Base-by-base conservation (phyloP, 2,329 filamentous ascomycete species). In the Alternaria novae-zelandiae region DNA sequence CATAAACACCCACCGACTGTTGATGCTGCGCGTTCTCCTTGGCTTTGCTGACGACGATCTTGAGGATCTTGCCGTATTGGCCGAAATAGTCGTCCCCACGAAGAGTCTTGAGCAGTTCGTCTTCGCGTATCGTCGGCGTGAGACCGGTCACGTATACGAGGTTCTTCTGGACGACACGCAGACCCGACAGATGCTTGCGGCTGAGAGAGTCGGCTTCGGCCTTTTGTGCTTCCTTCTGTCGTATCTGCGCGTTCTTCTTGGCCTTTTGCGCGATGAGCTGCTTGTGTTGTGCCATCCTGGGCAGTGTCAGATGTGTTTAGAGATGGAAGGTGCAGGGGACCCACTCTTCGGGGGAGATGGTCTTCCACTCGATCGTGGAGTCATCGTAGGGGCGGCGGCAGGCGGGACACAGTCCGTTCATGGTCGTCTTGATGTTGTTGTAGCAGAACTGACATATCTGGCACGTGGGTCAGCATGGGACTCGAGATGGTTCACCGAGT, bases 381-480 rank as follows among this genome's bases (percentile, higher is more conserved):
- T 99, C 96, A 80, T 97, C 94, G 80, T 99, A 99, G 6, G 93
- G 91, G 79, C 96, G 88, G 82, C 96, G 89, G 80, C 96, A 99
- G 71, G 97, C 97, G n/a, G 96, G 96, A 81, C 96, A 99, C 61
- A 97, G 87, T 36, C 95, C 94, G 78, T 97, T 98, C 87, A 97
- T 94, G 74, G 97, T 97, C 74, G 92, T 97, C 83, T 96, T 97
- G 80, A 99, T 96, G 80, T 98, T 99, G 83, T 99, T 97, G 85
- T 95, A 99, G 83, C 96, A 99, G 83, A 99, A 99, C 85, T 99
- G 96, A 82, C 96, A 99, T 80, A 99, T 95, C 94, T 77, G 62
- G 66, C 45, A 46, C 47, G 17, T 15, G 58, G 15, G 67, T 79
- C 68, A 79, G 78, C 57, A 67, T 53, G 32, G 49, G 55, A 49